These are phyloP conservation scores for Fomitopsis betulina DNA, from an alignment of 1,284 basidiomycete genomes.

Conservation along the genomic window DNA sequence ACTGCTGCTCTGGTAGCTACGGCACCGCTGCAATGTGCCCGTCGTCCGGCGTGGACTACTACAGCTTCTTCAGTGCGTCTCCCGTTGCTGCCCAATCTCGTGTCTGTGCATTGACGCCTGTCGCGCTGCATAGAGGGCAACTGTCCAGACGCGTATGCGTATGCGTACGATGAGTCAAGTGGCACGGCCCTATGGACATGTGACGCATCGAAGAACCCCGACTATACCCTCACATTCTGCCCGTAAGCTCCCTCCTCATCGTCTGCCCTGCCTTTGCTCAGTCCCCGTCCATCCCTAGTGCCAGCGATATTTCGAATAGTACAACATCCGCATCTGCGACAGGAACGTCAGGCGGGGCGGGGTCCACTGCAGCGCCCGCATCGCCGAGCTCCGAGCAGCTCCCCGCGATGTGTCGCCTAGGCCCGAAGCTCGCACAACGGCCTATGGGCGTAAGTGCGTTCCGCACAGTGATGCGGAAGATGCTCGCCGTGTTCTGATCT, in stretches of 20 bases:
- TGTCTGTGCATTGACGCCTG: too few relatives aligned
- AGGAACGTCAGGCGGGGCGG: not conserved
- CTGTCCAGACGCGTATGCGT: conserved; percentile 46
- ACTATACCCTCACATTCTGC: conserved; percentile 49
- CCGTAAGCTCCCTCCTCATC: conserved; percentile 27
- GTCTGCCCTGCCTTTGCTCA: not conserved
- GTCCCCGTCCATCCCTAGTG: not conserved
- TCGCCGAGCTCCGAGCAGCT: not conserved
- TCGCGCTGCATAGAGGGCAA: conserved; percentile 29
- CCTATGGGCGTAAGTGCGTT: not conserved
- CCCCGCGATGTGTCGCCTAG: not conserved
- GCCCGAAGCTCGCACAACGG: not conserved
- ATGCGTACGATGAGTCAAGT: conserved; percentile 47
- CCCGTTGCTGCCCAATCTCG: not conserved
- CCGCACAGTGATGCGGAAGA: not conserved
- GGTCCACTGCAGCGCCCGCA: not conserved
- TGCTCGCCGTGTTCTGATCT: not conserved
- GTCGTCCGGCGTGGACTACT: conserved; percentile 35
- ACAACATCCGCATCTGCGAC: not conserved
- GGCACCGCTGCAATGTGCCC: conserved; percentile 41
- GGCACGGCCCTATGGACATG: conserved; percentile 46
- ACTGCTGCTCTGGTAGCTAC: conserved; percentile 41
- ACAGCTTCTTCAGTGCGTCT: conserved; percentile 29
- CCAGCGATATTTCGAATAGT: not conserved
- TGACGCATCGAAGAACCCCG: conserved; percentile 29